These are phyloP conservation scores for Pyrenophora teres DNA, from an alignment of 2,329 filamentous ascomycete species.

Conservation along the genomic window DNA sequence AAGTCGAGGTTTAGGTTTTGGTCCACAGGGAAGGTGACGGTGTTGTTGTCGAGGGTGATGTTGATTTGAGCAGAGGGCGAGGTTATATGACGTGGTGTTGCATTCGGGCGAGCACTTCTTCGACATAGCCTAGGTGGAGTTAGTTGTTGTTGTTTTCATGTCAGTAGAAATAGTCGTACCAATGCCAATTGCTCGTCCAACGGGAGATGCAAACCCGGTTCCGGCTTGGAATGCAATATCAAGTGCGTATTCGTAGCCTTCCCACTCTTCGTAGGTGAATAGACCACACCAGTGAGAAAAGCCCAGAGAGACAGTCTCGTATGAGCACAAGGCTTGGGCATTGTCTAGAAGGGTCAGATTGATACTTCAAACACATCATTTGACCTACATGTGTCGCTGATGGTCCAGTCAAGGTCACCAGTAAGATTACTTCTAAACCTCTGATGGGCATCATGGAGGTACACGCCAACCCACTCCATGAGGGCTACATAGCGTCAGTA, in stretches of 20 bases:
- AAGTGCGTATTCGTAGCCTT: conserved; percentile 71
- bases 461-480: conserved; percentile 64
- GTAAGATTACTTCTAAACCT: conserved; percentile 61
- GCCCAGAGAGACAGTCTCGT: conserved; percentile 77
- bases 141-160: neutral
- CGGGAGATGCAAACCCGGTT: conserved; percentile 66
- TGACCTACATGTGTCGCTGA: conserved; percentile 39
- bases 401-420: conserved; percentile 43
- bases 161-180: conserved; percentile 45
- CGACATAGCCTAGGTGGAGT: conserved; percentile 53
- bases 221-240: conserved; percentile 69
- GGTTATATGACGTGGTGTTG: conserved; percentile 62
- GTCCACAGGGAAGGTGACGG: conserved; percentile 72
- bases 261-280: conserved; percentile 77
- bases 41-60: conserved; percentile 70
- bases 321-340: conserved; percentile 75
- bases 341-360: conserved; percentile 51
- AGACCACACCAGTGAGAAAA: conserved; percentile 75
- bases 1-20: conserved; percentile 79
- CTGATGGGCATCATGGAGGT: conserved; percentile 67
- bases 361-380: neutral
- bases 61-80: conserved; percentile 59
- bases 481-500: conserved; percentile 52
- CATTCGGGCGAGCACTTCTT: conserved; percentile 73
- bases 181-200: conserved; percentile 72